phyloP scores from a whole-genome alignment of 495 filamentous ascomycete genomes.

The Penicillium pancosmium region DNA sequence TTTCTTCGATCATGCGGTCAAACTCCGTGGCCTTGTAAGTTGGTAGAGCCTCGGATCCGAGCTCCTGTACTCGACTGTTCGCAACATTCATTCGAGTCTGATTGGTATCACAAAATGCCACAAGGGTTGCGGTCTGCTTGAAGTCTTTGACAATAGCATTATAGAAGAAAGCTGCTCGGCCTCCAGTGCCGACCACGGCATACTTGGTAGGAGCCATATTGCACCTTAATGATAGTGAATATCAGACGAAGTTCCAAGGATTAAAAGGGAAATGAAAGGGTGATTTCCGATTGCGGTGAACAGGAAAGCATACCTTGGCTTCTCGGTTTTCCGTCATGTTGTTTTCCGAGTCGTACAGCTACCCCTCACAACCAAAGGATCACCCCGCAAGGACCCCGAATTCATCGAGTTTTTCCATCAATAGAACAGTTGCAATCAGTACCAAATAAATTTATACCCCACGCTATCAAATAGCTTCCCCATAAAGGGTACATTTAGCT shows the following conservation, averaged over 20 bases:
- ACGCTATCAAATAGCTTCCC: too few relatives aligned
- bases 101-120: slow-evolving; percentile 47
- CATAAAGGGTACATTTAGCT: background rate
- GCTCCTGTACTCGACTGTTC: slow-evolving; percentile 25
- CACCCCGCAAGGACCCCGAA: background rate
- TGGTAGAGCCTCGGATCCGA: slow-evolving; percentile 36
- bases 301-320: background rate
- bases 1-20: slow-evolving; percentile 55
- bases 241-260: background rate
- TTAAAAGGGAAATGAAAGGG: background rate
- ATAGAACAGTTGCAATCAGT: background rate
- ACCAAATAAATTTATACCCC: background rate
- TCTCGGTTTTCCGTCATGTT: background rate
- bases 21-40: slow-evolving; percentile 55
- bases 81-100: slow-evolving; percentile 35
- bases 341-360: slow-evolving; percentile 1
- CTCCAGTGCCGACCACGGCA: slow-evolving; percentile 38
- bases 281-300: background rate
- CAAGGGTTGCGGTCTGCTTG: slow-evolving; percentile 46
- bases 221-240: background rate
- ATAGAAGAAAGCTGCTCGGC: slow-evolving; percentile 54
- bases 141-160: slow-evolving; percentile 54
- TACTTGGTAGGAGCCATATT: slow-evolving; percentile 27
- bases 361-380: slow-evolving; percentile 18
- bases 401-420: slow-evolving; percentile 20